Evolutionary conservation across 371 early-diverging fungal genomes (phyloP), one percentile per base, ranked within the genome.

Genomic region (Mycotypha africana): DNA sequence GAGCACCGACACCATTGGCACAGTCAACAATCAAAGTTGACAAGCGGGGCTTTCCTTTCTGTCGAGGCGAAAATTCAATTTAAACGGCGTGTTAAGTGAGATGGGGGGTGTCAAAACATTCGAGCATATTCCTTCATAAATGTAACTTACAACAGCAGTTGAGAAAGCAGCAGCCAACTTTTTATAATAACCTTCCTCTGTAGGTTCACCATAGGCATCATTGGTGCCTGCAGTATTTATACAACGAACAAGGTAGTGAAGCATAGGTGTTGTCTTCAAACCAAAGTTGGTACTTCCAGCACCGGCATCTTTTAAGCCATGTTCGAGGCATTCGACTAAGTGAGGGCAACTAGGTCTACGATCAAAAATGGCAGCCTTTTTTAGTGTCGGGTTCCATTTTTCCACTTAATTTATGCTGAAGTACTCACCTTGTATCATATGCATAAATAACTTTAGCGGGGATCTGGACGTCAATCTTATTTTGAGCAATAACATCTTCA

Each of bases 1-100:
- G 88, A n/a, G 93, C 96, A 49, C 97, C 98, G 24, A 99, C 91
- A 37, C 99, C 99, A 56, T 98, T 96, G 19, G 96, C 98, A 39
- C 92, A 86, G 57, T 98, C 98, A 35, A 97, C 82, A 38, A 74
- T 60, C 38, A 97, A 71, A 24, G 81, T 56, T 16, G 93, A 78
- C 32, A 81, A 70, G 37, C 62, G 71, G 35, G 83, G 67, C 49
- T 82, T 83, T 28, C 85, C 91, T 38, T 69, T 60, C 86, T 86
- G 57, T 31, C 77, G 22, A 60, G 68, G 7, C 1, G 15, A 30
- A 17, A 36, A 19, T 24, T 3, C n/a, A 9, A 15, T 15, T 11
- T 17, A 3, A 36, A 4, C 28, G 6, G 2, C 23, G 62, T 74
- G 67, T 31, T 40, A 28, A 16, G 31, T 24, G 40, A 30, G 42